phyloP scores from a whole-genome alignment of 2,329 filamentous ascomycete genomes.

The Macroventuria anomochaeta region DNA sequence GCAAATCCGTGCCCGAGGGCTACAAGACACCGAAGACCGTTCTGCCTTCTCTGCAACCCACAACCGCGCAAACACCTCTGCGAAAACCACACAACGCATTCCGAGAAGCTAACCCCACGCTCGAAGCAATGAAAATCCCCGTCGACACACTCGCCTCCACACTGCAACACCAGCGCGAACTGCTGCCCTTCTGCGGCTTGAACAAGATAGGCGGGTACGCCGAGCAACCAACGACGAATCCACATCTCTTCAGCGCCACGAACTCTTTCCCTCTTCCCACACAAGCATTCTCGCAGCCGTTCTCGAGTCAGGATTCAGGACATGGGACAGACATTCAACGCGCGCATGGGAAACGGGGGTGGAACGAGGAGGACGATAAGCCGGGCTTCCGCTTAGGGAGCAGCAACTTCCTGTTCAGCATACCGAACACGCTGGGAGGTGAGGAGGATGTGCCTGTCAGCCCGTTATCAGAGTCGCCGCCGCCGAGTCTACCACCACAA shows the following conservation, averaged over 20 bases:
- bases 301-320: constrained; percentile 41
- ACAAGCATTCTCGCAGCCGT: constrained; percentile 44
- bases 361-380: constrained; percentile 47
- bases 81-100: constrained; percentile 8
- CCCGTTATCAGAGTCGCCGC: constrained; percentile 41
- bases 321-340: constrained; percentile 35
- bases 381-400: constrained; percentile 21
- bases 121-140: constrained; percentile 16
- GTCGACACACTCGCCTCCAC: constrained; percentile 15
- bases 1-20: constrained; percentile 90
- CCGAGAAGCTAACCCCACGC: constrained; percentile 14
- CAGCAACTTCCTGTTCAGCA: constrained; percentile 35
- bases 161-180: constrained; percentile 59
- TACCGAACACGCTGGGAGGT: constrained; percentile 23
- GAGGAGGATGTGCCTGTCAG: constrained; percentile 47
- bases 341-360: constrained; percentile 51
- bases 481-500: constrained; percentile 23
- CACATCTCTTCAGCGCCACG: constrained; percentile 44
- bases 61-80: constrained; percentile 9
- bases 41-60: constrained; percentile 36
- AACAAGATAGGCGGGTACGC: constrained; percentile 75
- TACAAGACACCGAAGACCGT: constrained; percentile 75
- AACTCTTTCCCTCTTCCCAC: constrained; percentile 41
- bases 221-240: constrained; percentile 59
- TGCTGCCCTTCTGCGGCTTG: constrained; percentile 82